Evolutionary conservation across 2,329 filamentous ascomycete genomes (phyloP).

Genomic region (Fusarium tjaetaba): DNA sequence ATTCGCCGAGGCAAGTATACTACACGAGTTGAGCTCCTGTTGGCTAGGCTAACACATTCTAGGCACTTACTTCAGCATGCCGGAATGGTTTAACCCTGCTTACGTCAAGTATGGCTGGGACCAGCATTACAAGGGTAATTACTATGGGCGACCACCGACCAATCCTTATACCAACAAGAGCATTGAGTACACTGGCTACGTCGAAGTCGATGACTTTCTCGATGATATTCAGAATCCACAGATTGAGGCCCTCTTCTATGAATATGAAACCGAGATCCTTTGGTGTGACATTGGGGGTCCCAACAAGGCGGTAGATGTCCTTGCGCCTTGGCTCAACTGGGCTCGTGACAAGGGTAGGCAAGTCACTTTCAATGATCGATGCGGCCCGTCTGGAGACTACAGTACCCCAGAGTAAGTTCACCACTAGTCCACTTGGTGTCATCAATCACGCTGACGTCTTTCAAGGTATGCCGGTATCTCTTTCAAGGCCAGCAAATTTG

Average conservation of each 20-base stretch:
- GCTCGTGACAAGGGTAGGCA: neutral
- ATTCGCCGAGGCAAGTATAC: neutral
- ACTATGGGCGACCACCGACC: neutral
- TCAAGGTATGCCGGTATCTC: neutral
- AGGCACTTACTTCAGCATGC: neutral
- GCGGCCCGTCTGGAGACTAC: neutral
- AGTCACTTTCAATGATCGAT: neutral
- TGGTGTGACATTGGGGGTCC: neutral
- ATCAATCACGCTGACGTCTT: neutral
- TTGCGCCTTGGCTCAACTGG: neutral
- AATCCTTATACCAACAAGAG: neutral
- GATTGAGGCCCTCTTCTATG: neutral
- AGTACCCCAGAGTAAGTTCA: neutral
- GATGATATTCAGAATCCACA: neutral
- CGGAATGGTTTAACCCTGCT: neutral
- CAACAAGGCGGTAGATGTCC: neutral
- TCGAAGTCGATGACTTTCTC: neutral
- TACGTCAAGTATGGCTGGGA: neutral
- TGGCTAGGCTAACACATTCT: rapidly evolving
- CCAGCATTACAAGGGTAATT: neutral
- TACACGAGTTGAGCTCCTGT: rapidly evolving
- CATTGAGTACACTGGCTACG: neutral
- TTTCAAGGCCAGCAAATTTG: neutral
- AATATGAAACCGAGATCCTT: neutral
- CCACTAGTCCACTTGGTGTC: rapidly evolving